A percentile compares a stretch with the other conserved stretches of the same genome.
Evolutionary conservation across 257 asterid genomes (phyloP).

Genomic region (Henckelia pumila): DNA sequence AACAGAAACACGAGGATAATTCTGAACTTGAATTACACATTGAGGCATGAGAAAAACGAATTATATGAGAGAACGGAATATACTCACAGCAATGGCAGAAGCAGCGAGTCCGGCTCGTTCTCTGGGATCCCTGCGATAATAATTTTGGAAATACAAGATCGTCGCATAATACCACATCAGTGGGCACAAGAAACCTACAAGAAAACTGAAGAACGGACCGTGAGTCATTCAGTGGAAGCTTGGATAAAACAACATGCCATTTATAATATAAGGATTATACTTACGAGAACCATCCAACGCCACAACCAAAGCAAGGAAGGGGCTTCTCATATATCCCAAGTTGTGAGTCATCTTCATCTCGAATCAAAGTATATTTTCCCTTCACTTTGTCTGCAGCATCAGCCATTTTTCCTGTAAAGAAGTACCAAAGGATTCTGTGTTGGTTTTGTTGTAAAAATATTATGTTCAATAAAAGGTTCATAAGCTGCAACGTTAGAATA

Average conservation of each 20-base stretch:
- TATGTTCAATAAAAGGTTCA: background rate
- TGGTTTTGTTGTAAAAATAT: background rate
- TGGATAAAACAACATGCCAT: constrained; percentile 16
- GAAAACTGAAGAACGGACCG: constrained; percentile 37
- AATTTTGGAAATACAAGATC: constrained; percentile 75
- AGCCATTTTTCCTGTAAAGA: background rate
- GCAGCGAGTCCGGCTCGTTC: constrained; percentile 99
- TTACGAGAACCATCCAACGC: constrained; percentile 94
- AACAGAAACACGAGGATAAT: constrained; percentile 23
- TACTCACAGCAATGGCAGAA: constrained; percentile 85
- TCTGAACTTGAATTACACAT: background rate
- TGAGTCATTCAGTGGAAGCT: background rate
- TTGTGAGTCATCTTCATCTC: constrained; percentile 68
- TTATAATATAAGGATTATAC: constrained; percentile 20
- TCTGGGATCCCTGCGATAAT: constrained; percentile 91
- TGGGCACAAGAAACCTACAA: constrained; percentile 80
- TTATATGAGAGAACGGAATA: background rate
- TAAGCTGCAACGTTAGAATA: background rate
- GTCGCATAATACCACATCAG: constrained; percentile 93
- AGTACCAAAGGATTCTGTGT: background rate
- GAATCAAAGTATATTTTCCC: constrained; percentile 67
- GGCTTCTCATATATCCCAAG: constrained; percentile 80
- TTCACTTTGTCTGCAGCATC: constrained; percentile 46
- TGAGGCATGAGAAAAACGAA: background rate
- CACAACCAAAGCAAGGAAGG: constrained; percentile 95